Evolutionary conservation across 208 protist genomes (phyloP).

Genomic region (Acanthamoeba castellanii): DNA sequence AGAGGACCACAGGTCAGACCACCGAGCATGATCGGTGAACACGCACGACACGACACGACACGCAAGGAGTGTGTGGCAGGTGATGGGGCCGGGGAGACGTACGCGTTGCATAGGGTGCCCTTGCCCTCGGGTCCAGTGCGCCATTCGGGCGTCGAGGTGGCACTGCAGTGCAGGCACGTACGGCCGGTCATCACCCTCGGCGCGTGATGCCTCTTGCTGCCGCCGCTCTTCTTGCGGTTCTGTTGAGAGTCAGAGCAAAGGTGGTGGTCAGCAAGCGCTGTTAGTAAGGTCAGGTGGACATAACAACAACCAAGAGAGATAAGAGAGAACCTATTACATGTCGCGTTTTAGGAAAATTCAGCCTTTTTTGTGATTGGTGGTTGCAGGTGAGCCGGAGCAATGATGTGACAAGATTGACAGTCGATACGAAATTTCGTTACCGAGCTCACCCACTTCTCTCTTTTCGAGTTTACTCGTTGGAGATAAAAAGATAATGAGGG

Average conservation of each 20-base stretch:
- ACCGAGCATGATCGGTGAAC: no score
- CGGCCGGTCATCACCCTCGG: not conserved
- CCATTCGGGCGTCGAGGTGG: constrained; percentile 35
- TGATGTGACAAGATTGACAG: not conserved
- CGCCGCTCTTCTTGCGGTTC: not conserved
- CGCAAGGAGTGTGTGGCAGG: not conserved
- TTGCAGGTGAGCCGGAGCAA: no score
- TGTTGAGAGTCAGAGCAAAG: not conserved
- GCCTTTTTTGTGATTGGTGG: no score
- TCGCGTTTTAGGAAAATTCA: no score
- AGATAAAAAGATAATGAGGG: not conserved
- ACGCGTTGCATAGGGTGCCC: constrained; percentile 59
- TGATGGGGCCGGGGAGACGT: not conserved
- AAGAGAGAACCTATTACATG: not conserved
- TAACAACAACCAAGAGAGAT: not conserved
- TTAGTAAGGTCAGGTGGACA: no score
- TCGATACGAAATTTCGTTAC: not conserved
- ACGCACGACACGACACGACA: not conserved
- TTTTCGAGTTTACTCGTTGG: not conserved
- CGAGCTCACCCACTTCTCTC: not conserved
- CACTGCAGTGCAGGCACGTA: constrained; percentile 1
- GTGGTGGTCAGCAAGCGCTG: not conserved
- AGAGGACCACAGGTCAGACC: not conserved
- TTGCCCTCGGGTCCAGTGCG: not conserved
- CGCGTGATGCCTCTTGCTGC: not conserved